phyloP scores from a whole-genome alignment of 2,329 filamentous ascomycete species.

The Pseudopyricularia cyperi region DNA sequence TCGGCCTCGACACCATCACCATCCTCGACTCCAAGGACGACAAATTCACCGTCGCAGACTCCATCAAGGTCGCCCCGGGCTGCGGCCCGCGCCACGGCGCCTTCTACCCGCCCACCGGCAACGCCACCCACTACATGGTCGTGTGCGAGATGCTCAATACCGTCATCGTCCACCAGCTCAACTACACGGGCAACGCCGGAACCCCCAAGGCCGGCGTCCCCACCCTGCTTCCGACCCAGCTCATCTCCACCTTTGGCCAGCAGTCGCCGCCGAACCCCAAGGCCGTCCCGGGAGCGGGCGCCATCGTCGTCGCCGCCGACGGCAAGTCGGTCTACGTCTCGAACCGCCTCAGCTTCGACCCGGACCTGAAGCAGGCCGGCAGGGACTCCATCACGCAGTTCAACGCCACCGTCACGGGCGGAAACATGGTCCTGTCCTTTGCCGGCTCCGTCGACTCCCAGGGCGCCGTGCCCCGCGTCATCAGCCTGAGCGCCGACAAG shows the following conservation, averaged over 20 bases:
- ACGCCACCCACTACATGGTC: constrained; percentile 31
- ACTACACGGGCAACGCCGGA: constrained; percentile 18
- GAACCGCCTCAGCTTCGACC: constrained; percentile 25
- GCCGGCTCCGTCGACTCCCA: constrained; percentile 19
- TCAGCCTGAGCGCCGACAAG: constrained; percentile 22
- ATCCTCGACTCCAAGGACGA: constrained; percentile 29
- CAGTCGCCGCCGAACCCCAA: constrained; percentile 20
- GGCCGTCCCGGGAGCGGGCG: constrained; percentile 27
- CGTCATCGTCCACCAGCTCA: constrained; percentile 27
- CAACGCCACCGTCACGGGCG: constrained; percentile 11
- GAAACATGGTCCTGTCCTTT: constrained; percentile 15
- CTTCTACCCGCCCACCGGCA: constrained; percentile 24
- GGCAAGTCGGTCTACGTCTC: constrained; percentile 34
- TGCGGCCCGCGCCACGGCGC: constrained; percentile 37
- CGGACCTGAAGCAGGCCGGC: constrained; percentile 19
- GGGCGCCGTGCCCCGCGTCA: constrained; percentile 30
- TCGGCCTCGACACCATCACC: constrained; percentile 32
- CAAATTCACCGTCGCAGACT: constrained; percentile 22
- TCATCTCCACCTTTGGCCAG: constrained; percentile 26
- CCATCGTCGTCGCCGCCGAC: constrained; percentile 27
- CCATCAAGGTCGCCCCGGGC: constrained; percentile 19
- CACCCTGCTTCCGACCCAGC: constrained; percentile 20
- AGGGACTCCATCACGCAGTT: constrained; percentile 37
- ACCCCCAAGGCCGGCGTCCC: constrained; percentile 12
- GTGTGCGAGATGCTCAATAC: constrained; percentile 32